Conservation (phyloP, 176 grass and related monocot species). For the Triticum urartu region DNA sequence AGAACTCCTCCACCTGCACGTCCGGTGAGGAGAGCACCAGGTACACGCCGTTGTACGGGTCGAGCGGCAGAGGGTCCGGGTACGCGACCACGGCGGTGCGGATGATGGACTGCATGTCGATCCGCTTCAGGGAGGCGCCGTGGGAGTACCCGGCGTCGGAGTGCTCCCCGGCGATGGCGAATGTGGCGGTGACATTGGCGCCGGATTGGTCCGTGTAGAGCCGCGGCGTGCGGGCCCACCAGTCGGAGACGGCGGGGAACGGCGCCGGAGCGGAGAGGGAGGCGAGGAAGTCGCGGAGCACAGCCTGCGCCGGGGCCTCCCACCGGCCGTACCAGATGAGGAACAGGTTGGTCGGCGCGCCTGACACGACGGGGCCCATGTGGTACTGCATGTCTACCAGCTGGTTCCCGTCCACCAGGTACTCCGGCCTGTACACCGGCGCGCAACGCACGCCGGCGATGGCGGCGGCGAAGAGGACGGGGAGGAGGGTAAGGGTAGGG, state of each 20-base stretch:
- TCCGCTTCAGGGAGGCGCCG: conserved; percentile 59
- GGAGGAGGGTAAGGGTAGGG: neutral
- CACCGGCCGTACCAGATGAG: conserved; percentile 91
- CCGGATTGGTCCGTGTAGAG: conserved; percentile 80
- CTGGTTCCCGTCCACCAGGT: conserved; percentile 52
- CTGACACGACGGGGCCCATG: conserved; percentile 77
- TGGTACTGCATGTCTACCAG: conserved; percentile 84
- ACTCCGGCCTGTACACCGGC: conserved; percentile 40
- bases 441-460: conserved; percentile 8
- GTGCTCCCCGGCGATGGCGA: conserved; percentile 61
- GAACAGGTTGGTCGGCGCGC: conserved; percentile 65
- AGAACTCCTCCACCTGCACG: conserved; percentile 78
- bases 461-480: neutral
- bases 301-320: conserved; percentile 49
- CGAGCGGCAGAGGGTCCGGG: conserved; percentile 56
- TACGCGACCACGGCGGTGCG: conserved; percentile 49
- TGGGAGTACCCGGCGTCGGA: conserved; percentile 61
- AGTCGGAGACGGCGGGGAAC: conserved; percentile 57
- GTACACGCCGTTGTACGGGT: conserved; percentile 65
- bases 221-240: conserved; percentile 65
- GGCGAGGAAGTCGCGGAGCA: conserved; percentile 75
- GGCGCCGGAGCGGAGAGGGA: conserved; percentile 62
- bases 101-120: conserved; percentile 70
- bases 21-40: conserved; percentile 86
- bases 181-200: conserved; percentile 49